phyloP scores from a whole-genome alignment of 2,329 filamentous ascomycete genomes.

The Penicillium sp. region DNA sequence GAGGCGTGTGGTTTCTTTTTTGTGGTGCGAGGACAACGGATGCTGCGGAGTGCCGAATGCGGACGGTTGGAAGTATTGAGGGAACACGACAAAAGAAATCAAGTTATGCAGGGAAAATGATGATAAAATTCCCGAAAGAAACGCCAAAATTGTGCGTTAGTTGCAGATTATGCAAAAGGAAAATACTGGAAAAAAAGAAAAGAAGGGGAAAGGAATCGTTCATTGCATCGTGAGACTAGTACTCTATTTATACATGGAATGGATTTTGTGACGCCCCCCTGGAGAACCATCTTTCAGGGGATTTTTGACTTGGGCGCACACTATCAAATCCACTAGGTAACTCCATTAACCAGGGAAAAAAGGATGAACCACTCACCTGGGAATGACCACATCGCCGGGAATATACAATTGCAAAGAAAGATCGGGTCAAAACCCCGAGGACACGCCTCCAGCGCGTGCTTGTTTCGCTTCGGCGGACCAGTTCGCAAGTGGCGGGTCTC shows the following conservation, averaged over 20 bases:
- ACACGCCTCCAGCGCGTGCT: constrained; percentile 17
- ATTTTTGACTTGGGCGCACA: neutral
- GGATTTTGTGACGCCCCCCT: neutral
- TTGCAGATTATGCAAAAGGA: neutral
- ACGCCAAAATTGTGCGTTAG: neutral
- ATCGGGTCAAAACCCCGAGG: constrained; percentile 3
- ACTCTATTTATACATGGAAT: constrained; percentile 12
- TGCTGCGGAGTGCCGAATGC: constrained; percentile 29
- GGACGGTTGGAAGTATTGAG: constrained; percentile 17
- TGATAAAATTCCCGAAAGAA: neutral
- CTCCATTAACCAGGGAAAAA: neutral
- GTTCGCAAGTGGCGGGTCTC: constrained; percentile 36
- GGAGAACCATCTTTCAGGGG: constrained; percentile 3
- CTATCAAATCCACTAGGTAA: neutral
- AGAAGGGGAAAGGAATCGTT: constrained; percentile 5
- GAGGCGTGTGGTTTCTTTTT: neutral
- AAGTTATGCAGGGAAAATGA: constrained; percentile 4
- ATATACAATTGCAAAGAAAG: constrained; percentile 3
- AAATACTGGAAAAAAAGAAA: neutral
- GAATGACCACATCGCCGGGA: constrained; percentile 9
- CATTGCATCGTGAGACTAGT: constrained; percentile 13
- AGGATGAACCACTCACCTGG: constrained; percentile 1
- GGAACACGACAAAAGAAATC: constrained; percentile 7
- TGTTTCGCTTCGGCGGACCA: constrained; percentile 28
- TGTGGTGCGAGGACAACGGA: constrained; percentile 22